phyloP scores from a whole-genome alignment of 768 basidiomycete species.

The Austroboletus eburneus region DNA sequence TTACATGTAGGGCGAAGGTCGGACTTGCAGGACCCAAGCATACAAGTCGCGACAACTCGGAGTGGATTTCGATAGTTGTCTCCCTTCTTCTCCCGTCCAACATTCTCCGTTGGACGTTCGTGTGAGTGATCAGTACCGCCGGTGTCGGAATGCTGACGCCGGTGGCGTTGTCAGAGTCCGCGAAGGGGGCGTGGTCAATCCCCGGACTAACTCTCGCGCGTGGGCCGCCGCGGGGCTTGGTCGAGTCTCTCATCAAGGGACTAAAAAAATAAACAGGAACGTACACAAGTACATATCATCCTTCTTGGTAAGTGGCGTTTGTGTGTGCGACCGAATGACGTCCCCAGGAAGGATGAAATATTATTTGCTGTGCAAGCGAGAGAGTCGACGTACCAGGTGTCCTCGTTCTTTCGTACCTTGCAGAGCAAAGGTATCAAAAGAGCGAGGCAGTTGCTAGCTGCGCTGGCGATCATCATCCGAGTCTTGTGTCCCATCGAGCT shows the following conservation, averaged over 20 bases:
- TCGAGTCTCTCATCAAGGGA: background rate
- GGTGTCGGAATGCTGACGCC: background rate
- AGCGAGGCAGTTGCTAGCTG: no score
- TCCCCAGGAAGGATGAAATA: no score
- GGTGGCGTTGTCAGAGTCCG: conserved; percentile 10
- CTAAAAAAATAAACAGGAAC: background rate
- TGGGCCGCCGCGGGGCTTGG: background rate
- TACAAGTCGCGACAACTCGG: background rate
- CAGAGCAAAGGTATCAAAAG: no score
- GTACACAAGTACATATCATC: no score
- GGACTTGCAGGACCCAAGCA: no score
- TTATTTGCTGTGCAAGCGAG: no score
- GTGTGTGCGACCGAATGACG: no score
- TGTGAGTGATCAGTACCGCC: conserved; percentile 9
- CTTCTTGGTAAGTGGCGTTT: no score
- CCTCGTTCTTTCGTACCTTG: no score
- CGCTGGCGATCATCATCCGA: background rate
- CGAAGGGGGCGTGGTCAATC: conserved; percentile 7
- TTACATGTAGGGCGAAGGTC: no score
- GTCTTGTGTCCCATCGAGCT: background rate
- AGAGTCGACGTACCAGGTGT: no score
- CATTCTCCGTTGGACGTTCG: background rate
- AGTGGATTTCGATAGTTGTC: background rate
- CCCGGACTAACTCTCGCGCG: background rate
- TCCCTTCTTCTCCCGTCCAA: background rate